A percentile compares a stretch with the other conserved stretches of the same genome.
Conservation (phyloP, 352 stramenopile species). For the Phytopythium montanum region DNA sequence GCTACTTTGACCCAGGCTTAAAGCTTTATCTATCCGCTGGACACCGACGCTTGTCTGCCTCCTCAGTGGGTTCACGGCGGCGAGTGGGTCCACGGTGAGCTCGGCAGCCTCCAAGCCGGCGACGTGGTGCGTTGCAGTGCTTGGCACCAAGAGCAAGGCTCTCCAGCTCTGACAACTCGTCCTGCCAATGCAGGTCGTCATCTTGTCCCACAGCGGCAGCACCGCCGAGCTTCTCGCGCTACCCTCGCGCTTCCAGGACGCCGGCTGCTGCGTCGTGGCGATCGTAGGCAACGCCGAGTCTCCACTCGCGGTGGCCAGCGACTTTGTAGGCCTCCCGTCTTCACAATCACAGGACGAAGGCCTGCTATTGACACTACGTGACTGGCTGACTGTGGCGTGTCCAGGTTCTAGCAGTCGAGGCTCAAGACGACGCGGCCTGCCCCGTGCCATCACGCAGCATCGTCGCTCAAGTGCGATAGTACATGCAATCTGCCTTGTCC, state of each 20-base stretch:
- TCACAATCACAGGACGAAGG: neutral
- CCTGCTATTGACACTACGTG: too few species aligned
- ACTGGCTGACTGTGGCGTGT: neutral
- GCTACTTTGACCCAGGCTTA: neutral
- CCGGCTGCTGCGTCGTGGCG: constrained; percentile 38
- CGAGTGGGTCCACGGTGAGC: constrained; percentile 79
- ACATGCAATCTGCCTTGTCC: too few species aligned
- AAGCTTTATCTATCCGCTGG: neutral
- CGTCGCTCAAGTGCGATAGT: constrained; percentile 64
- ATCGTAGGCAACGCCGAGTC: constrained; percentile 43
- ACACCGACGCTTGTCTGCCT: neutral
- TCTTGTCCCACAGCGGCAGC: constrained; percentile 70
- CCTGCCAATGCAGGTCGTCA: constrained; percentile 32
- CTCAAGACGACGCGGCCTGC: constrained; percentile 37
- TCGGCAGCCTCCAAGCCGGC: constrained; percentile 53
- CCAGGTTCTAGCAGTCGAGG: constrained; percentile 42
- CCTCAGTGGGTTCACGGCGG: constrained; percentile 67
- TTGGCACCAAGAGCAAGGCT: too few species aligned
- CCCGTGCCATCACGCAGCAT: constrained; percentile 79
- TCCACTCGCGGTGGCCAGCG: constrained; percentile 25
- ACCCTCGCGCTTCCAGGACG: constrained; percentile 35
- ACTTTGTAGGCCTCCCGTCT: constrained; percentile 25
- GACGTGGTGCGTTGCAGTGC: constrained; percentile 38
- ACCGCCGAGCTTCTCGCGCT: constrained; percentile 59
- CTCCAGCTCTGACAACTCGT: neutral